A percentile compares a stretch with the other conserved stretches of the same genome.
phyloP scores from a whole-genome alignment of 306 rosid genomes.

The Cucurbita maxima region DNA sequence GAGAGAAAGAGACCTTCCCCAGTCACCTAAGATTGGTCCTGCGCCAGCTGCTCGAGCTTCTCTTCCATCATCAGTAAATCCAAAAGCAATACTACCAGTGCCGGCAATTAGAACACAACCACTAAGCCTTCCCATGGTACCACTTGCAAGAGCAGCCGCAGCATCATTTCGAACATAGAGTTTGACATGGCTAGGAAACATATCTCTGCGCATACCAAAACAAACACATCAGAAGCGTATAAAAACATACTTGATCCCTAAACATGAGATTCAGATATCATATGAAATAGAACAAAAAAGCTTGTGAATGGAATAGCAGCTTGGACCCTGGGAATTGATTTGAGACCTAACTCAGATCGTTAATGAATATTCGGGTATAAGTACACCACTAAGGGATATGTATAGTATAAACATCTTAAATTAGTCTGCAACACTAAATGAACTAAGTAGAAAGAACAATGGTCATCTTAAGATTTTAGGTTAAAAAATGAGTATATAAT shows the following conservation, averaged over 20 bases:
- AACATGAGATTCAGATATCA: neutral
- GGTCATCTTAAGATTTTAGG: neutral
- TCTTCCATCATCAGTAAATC: conserved; percentile 72
- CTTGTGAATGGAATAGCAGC: neutral
- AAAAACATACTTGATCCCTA: neutral
- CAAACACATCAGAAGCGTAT: neutral
- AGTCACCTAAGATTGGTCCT: conserved; percentile 89
- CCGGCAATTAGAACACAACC: conserved; percentile 96
- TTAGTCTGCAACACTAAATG: neutral
- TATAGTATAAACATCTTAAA: neutral
- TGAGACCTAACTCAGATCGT: neutral
- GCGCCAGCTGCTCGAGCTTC: conserved; percentile 95
- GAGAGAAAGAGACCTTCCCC: conserved; percentile 64
- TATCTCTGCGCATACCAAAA: conserved; percentile 29
- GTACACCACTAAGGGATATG: neutral
- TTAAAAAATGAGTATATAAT: neutral
- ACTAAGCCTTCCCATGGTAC: conserved; percentile 77
- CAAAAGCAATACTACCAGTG: conserved; percentile 83
- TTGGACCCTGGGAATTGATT: neutral
- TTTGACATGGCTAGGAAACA: conserved; percentile 63
- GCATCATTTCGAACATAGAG: conserved; percentile 87
- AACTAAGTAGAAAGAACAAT: neutral
- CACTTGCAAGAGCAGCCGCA: conserved; percentile 88
- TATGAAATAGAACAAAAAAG: neutral
- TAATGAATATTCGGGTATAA: neutral